Evolutionary conservation across 2,329 filamentous ascomycete genomes (phyloP).

Genomic region (Bipolaris cookei): DNA sequence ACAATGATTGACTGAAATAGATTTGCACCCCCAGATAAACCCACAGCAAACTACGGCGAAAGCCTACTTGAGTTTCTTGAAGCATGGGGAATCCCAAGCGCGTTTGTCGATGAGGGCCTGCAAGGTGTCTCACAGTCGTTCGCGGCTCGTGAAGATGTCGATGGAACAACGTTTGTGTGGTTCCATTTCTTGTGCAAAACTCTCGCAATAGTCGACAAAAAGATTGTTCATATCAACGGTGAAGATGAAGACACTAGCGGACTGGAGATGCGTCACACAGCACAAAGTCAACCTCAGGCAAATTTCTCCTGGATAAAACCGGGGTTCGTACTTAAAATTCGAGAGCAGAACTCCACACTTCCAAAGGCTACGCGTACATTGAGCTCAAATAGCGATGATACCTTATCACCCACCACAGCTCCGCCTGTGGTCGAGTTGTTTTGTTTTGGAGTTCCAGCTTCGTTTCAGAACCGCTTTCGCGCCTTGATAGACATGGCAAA

Average conservation of each 20-base stretch:
- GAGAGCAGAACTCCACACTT: constrained; percentile 4
- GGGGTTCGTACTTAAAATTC: constrained; percentile 34
- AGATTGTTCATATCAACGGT: constrained; percentile 12
- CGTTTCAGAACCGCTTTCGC: constrained; percentile 26
- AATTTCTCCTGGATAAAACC: constrained; percentile 36
- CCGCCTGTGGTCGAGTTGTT: constrained; percentile 30
- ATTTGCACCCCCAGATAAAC: constrained; percentile 33
- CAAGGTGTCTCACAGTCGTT: constrained; percentile 40
- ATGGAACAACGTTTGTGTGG: constrained; percentile 31
- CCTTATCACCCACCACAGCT: background rate
- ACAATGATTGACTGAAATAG: constrained; percentile 19
- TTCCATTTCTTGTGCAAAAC: constrained; percentile 42
- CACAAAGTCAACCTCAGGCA: constrained; percentile 26
- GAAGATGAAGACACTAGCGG: background rate
- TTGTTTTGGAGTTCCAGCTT: constrained; percentile 35
- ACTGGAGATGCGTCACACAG: background rate
- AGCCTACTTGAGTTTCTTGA: constrained; percentile 28
- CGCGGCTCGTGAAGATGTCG: constrained; percentile 25
- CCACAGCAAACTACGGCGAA: constrained; percentile 13
- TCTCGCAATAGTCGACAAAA: constrained; percentile 16
- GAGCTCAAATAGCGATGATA: constrained; percentile 23
- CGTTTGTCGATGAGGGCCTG: constrained; percentile 34
- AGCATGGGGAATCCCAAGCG: constrained; percentile 29
- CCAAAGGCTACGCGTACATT: constrained; percentile 15
- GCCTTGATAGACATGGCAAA: constrained; percentile 16